These are phyloP conservation scores for Didymella exigua DNA, from an alignment of 2,329 filamentous ascomycete genomes.

Conservation along the genomic window DNA sequence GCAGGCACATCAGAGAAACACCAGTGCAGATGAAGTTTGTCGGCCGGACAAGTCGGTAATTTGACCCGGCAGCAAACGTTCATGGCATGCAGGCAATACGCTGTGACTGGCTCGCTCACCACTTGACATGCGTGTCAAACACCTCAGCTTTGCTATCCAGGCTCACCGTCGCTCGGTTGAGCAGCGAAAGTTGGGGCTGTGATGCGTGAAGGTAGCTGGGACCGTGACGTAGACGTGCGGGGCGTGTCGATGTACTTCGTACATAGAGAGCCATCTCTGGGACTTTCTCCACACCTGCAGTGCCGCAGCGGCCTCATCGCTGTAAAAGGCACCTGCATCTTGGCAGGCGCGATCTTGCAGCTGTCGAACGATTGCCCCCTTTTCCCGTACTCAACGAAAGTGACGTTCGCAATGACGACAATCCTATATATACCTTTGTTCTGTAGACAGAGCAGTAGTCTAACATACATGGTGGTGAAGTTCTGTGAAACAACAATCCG, in stretches of 20 bases:
- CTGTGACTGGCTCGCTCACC: neutral
- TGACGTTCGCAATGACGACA: slow-evolving; percentile 9
- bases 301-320: no score
- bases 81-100: neutral
- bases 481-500: slow-evolving; percentile 21
- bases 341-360: neutral
- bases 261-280: no score
- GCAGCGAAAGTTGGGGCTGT: neutral
- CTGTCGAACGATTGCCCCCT: neutral
- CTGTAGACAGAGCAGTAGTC: slow-evolving; percentile 1
- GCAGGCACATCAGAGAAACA: no score
- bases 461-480: slow-evolving; percentile 1
- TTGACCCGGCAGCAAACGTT: neutral
- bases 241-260: neutral
- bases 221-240: neutral
- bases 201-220: no score
- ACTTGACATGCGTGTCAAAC: no score
- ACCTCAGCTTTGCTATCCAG: no score
- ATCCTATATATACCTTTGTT: slow-evolving; percentile 2
- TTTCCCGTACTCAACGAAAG: neutral
- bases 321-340: neutral
- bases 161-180: neutral
- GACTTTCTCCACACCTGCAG: no score
- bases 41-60: neutral
- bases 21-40: neutral